A percentile compares a stretch with the other conserved stretches of the same genome.
phyloP scores from a whole-genome alignment of 345 rosid genomes.

The Populus ilicifolia region DNA sequence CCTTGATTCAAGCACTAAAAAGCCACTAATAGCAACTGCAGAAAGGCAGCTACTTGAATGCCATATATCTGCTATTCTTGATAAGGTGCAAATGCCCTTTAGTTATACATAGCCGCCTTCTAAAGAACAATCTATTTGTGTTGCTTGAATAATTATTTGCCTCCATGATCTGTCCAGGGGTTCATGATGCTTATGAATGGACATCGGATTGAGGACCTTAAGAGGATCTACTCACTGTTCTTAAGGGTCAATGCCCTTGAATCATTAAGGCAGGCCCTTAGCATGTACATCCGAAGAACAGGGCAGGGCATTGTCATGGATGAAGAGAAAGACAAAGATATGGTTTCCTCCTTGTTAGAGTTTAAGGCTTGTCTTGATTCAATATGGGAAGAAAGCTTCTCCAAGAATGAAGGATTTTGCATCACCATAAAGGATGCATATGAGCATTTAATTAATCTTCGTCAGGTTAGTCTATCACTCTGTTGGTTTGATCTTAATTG shows the following conservation, averaged over 20 bases:
- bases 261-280: constrained; percentile 75
- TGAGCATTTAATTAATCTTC: constrained; percentile 91
- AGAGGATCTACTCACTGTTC: constrained; percentile 72
- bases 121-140: constrained; percentile 4
- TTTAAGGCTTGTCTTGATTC: constrained; percentile 88
- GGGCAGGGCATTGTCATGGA: constrained; percentile 87
- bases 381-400: constrained; percentile 91
- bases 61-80: constrained; percentile 80
- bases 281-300: constrained; percentile 70
- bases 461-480: constrained; percentile 57
- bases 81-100: constrained; percentile 52
- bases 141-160: neutral
- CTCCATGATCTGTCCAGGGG: constrained; percentile 52
- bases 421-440: constrained; percentile 91
- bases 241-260: constrained; percentile 86
- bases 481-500: constrained; percentile 1
- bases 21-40: constrained; percentile 73
- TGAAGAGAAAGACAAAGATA: constrained; percentile 97
- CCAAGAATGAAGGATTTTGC: constrained; percentile 80
- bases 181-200: constrained; percentile 89
- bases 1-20: constrained; percentile 80
- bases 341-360: constrained; percentile 82
- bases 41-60: constrained; percentile 89
- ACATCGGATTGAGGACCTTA: constrained; percentile 82
- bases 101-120: neutral